phyloP scores from a whole-genome alignment of 78 protist genomes.

The Planoprotostelium fungivorum region DNA sequence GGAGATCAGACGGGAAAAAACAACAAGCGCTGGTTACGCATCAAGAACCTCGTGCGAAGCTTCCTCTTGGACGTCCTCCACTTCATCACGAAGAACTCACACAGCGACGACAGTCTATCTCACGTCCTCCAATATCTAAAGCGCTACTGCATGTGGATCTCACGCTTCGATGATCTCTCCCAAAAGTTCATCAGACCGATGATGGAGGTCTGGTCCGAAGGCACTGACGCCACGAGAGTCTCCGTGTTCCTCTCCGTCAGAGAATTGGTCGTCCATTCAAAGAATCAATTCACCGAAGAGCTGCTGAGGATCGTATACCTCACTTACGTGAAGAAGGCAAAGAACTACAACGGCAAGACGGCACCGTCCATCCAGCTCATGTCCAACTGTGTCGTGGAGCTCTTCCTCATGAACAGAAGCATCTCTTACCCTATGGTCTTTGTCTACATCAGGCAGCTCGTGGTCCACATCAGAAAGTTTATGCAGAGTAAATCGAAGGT shows the following conservation, averaged over 20 bases:
- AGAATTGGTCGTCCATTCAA: neutral
- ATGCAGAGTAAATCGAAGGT: slow-evolving; percentile 16
- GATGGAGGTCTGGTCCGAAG: neutral
- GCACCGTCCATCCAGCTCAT: slow-evolving; percentile 42
- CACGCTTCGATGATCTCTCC: neutral
- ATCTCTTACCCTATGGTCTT: slow-evolving; percentile 81
- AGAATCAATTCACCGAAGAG: neutral
- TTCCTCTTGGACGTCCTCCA: neutral
- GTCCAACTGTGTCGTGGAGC: slow-evolving; percentile 74
- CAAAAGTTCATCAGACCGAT: neutral
- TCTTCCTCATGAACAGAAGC: slow-evolving; percentile 48
- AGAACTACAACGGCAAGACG: neutral
- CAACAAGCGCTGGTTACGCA: neutral
- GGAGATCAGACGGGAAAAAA: neutral
- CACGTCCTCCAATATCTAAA: neutral
- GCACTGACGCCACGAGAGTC: neutral
- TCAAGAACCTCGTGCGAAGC: neutral
- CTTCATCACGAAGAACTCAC: too few relatives aligned
- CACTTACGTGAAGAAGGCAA: neutral
- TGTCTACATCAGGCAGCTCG: slow-evolving; percentile 89
- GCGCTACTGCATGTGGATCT: neutral
- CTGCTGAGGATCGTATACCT: neutral
- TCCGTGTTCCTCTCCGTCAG: neutral
- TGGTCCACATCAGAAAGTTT: slow-evolving; percentile 78
- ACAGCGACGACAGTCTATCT: too few relatives aligned